Evolutionary conservation across 2,329 filamentous ascomycete species (phyloP).

Genomic region (Fusarium poae): DNA sequence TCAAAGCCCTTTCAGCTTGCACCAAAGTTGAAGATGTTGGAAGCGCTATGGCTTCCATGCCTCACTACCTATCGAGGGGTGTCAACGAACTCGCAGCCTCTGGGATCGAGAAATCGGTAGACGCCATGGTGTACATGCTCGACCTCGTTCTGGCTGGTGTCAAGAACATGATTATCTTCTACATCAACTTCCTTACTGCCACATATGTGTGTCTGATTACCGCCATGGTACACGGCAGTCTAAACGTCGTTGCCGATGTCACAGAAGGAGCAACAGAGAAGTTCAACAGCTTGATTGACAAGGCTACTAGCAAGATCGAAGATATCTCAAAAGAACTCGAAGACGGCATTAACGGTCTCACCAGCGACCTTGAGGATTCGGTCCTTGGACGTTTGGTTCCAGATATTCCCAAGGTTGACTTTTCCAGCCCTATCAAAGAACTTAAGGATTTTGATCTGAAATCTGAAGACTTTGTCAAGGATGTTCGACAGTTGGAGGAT

Average conservation of each 20-base stretch:
- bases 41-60: slow-evolving; percentile 97
- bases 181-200: slow-evolving; percentile 90
- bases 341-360: slow-evolving; percentile 65
- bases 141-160: slow-evolving; percentile 84
- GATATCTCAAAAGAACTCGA: slow-evolving; percentile 64
- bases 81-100: slow-evolving; percentile 87
- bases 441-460: slow-evolving; percentile 78
- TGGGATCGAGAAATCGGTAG: slow-evolving; percentile 83
- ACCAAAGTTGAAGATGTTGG: slow-evolving; percentile 92
- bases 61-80: slow-evolving; percentile 89
- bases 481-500: slow-evolving; percentile 78
- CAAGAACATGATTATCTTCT: slow-evolving; percentile 88
- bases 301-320: slow-evolving; percentile 71
- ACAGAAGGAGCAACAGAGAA: slow-evolving; percentile 66
- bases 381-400: slow-evolving; percentile 65
- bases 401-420: slow-evolving; percentile 68
- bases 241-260: slow-evolving; percentile 73
- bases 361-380: slow-evolving; percentile 56
- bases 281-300: slow-evolving; percentile 64
- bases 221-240: slow-evolving; percentile 81
- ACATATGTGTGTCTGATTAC: slow-evolving; percentile 93
- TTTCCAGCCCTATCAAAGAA: slow-evolving; percentile 73
- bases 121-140: slow-evolving; percentile 83
- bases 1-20: slow-evolving; percentile 88
- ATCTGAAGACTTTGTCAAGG: slow-evolving; percentile 74